Base-by-base conservation (phyloP, 345 rosid species). In the Euphorbia lathyris region DNA sequence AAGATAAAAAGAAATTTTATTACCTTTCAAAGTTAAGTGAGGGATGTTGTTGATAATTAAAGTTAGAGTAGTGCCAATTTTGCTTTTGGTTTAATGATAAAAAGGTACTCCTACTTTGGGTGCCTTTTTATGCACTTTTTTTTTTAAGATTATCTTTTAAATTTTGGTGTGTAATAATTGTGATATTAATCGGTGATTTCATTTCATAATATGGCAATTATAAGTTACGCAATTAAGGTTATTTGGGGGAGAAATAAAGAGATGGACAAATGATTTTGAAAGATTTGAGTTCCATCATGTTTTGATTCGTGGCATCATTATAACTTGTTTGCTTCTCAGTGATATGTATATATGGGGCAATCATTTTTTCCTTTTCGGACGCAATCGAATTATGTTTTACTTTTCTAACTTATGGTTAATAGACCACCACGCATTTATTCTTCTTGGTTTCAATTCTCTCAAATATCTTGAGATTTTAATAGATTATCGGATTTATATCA, bases 11-110 rank as follows among this genome's bases (percentile, higher is more conserved):
- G n/a, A n/a, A n/a, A n/a, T n/a, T n/a, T n/a, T n/a, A n/a, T n/a
- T n/a, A n/a, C n/a, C n/a, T n/a, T n/a, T n/a, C n/a, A n/a, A 32
- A 32, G 36, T 32, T 32, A 32, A 32, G 36, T 32, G 36, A 32
- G 36, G 42, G 59, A 23, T n/a, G n/a, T n/a, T 71, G 76, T 77
- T 58, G 63, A 67, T 66, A 65, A 68, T 64, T 70, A 71, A 71
- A 62, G 78, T 8, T 16, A 16, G 66, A n/a, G 63, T 63, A 58
- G 69, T 63, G 73, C 68, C 64, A 20, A 4, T 26, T 56, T 26
- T 52, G 56, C 66, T 66, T 76, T 74, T 56, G 72, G 13, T 19
- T 34, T 66, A 66, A 57, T 14, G 78, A 72, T 73, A 65, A 73
- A 76, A 65, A 75, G 68, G n/a, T n/a, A n/a, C n/a, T n/a, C n/a